Conservation (phyloP, 108 stramenopile species). For the Nitzschia inconspicua region DNA sequence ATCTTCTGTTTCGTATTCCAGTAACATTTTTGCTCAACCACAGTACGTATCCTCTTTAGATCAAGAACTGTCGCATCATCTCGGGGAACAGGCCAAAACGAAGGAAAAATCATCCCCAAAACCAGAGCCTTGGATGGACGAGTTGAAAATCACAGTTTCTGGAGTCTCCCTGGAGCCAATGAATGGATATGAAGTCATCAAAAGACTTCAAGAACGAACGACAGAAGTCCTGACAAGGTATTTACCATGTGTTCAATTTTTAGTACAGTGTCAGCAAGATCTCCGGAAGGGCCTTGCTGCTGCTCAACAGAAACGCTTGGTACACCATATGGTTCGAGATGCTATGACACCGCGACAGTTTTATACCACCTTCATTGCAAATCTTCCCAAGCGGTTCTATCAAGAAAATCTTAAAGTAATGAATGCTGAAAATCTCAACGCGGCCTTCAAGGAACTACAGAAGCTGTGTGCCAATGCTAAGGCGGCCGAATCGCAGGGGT, state of each 20-base stretch:
- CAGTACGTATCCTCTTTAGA: background rate
- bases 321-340: constrained; percentile 28
- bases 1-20: no score
- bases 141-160: constrained; percentile 24
- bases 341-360: constrained; percentile 70
- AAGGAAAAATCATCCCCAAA: background rate
- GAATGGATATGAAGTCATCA: constrained; percentile 52
- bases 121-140: constrained; percentile 32
- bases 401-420: constrained; percentile 54
- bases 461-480: constrained; percentile 50
- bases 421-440: constrained; percentile 35
- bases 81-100: background rate
- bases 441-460: constrained; percentile 52
- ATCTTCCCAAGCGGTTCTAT: constrained; percentile 62
- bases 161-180: constrained; percentile 66
- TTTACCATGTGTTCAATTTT: constrained; percentile 82
- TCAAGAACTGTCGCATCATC: background rate
- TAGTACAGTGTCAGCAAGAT: constrained; percentile 87
- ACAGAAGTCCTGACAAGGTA: constrained; percentile 70
- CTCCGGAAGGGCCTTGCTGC: constrained; percentile 67
- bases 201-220: constrained; percentile 43
- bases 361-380: constrained; percentile 52
- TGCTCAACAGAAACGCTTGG: constrained; percentile 38
- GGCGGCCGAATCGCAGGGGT: constrained; percentile 44
- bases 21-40: no score